Evolutionary conservation across 306 rosid genomes (phyloP), one percentile per base, ranked within the genome.

Genomic region (Corylus avellana): DNA sequence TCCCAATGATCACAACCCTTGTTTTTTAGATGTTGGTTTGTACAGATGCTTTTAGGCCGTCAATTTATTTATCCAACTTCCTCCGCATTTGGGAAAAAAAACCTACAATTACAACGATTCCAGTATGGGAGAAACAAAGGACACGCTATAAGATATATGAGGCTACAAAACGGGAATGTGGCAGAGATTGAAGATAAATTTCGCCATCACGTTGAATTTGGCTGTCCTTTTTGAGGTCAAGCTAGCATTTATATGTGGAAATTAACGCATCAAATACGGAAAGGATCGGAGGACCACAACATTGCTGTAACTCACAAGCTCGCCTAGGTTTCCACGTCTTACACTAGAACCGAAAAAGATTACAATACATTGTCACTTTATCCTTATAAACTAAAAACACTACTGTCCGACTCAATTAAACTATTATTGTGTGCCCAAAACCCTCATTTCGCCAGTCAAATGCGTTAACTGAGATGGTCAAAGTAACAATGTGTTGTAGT

Each of bases 131-230:
- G 42, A 79, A 55, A 55, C 20, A n/a, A 42, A 49, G 72, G 79
- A 39, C 53, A 67, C 47, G 14, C 17, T 1, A 8, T 27, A 55
- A n/a, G 27, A 62, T 62, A 4, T 78, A 57, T 63, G 67, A 70
- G 83, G 81, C 81, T 79, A 62, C 72, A 64, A 71, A 70, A 70
- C 37, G 53, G 14, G 44, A 74, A 58, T 69, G 76, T 18, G 63
- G 67, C 70, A 37, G 54, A 63, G 2, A n/a, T 57, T 18, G 75
- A 71, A 35, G 86, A 78, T 64, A 85, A 56, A 81, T 78, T 76
- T 78, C 85, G 1, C 75, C 42, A 25, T 85, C 88, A 81, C 39
- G 55, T 48, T 54, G 12, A 73, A 64, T 57, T 61, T 58, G 66
- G 10, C 4, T 17, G 22, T 76, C 18, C 13, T 56, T 20, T 5